These are phyloP conservation scores for Ricinus communis DNA, from an alignment of 345 rosid genomes.

Conservation along the genomic window DNA sequence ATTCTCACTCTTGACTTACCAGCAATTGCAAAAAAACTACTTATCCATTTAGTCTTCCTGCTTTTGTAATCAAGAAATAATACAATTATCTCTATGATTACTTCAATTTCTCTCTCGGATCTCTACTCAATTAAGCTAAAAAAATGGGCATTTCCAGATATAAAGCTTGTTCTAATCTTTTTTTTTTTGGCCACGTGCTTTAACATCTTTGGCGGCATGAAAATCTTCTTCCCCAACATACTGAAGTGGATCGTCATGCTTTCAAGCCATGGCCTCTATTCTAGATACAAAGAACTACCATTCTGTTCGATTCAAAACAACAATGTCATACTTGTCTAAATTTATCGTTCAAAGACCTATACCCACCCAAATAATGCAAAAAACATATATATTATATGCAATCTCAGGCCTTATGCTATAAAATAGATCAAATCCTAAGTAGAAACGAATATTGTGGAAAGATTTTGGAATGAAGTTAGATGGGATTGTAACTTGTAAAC, in stretches of 20 bases:
- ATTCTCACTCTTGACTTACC: slow-evolving; percentile 64
- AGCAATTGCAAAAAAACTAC: slow-evolving; percentile 40
- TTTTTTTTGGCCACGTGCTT: slow-evolving; percentile 89
- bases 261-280: no score
- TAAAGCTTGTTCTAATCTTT: slow-evolving; percentile 75
- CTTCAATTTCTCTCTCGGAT: slow-evolving; percentile 51
- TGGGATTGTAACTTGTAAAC: no score
- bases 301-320: no score
- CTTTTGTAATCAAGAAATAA: slow-evolving; percentile 55
- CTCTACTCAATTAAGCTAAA: slow-evolving; percentile 69
- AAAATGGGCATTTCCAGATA: slow-evolving; percentile 65
- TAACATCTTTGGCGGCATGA: slow-evolving; percentile 85
- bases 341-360: no score
- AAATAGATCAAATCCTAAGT: no score
- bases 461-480: no score
- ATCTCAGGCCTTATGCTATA: no score
- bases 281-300: no score
- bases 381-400: no score
- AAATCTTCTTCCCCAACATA: slow-evolving; percentile 55
- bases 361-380: no score
- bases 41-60: slow-evolving; percentile 65
- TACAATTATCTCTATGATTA: slow-evolving; percentile 77
- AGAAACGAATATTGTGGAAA: no score
- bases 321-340: no score
- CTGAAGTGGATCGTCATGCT: slow-evolving; percentile 75